Base-by-base conservation (phyloP, 108 stramenopile species). In the Skeletonema marinoi region DNA sequence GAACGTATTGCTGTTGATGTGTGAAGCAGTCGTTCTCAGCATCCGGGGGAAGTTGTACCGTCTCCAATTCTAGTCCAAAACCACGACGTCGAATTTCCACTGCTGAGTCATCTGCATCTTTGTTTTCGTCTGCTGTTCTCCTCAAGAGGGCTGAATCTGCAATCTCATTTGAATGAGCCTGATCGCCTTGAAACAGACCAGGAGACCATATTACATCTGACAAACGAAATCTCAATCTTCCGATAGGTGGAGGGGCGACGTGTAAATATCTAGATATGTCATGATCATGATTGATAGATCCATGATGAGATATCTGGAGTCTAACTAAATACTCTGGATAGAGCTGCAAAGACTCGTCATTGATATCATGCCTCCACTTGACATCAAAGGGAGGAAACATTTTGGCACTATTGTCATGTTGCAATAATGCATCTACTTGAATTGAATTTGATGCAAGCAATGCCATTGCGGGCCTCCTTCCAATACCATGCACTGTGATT, bases 11-110 rank as follows among this genome's bases (percentile, higher is more conserved):
- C 68, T 69, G 60, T 30, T 64, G 68, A 16, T 78, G 77, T 54
- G 77, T 78, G n/a, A 59, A 78, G 71, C 77, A 78, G 11, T 19
- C 69, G 42, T 42, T 62, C 38, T 78, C 77, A 21, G 39, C 38
- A 65, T 78, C 77, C 31, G 70, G 68, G 29, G 77, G 69, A 54
- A 78, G 33, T 58, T 65, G 69, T 38, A 78, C 77, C 7, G 77
- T 78, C 58, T 78, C 77, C 69, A 78, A 59, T 33, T 78, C 77
- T 6, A 78, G 36, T 19, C 77, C 77, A 71, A 78, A 78, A 13
- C 77, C 77, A 56, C 77, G 62, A 38, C 77, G 75, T n/a, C 75
- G 75, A 33, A 46, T 16, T 21, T 33, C 17, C 6, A 51, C 19
- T 12, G 6, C 50, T 5, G 50, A 51, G 6, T 19, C 17, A 19